Conservation (phyloP, 1,284 basidiomycete genomes). For the Golubevia pallescens region DNA sequence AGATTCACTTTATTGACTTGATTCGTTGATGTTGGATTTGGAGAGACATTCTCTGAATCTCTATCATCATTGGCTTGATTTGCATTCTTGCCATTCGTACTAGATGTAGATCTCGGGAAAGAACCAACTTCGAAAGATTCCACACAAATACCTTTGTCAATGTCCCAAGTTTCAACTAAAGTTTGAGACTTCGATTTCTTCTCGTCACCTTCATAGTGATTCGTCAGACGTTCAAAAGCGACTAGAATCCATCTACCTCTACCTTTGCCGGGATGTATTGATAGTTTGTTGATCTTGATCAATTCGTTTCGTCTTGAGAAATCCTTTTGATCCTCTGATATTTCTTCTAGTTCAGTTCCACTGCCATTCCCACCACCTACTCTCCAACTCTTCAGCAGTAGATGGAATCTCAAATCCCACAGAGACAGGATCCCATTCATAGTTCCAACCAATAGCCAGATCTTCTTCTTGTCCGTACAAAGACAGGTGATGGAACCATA, state of each 20-base stretch:
- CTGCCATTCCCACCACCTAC: constrained; percentile 68
- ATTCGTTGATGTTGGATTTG: constrained; percentile 14
- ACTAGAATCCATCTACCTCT: constrained; percentile 85
- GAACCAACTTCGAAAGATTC: constrained; percentile 66
- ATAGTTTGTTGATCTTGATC: constrained; percentile 74
- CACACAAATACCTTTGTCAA: constrained; percentile 72
- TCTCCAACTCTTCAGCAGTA: constrained; percentile 86
- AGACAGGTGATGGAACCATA: constrained; percentile 83
- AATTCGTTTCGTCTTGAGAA: constrained; percentile 1
- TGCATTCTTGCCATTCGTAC: neutral
- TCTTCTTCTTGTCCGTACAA: constrained; percentile 79
- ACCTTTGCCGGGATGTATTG: constrained; percentile 79
- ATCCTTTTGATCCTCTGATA: neutral
- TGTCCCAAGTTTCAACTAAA: no score
- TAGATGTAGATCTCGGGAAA: neutral
- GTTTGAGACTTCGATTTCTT: no score
- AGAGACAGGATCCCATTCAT: constrained; percentile 80
- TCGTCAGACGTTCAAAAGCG: constrained; percentile 76
- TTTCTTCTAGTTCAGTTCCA: constrained; percentile 62
- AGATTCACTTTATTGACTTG: constrained; percentile 9
- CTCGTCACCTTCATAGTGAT: no score
- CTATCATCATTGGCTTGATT: neutral
- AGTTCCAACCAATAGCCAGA: constrained; percentile 88
- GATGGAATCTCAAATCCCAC: constrained; percentile 92
- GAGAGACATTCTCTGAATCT: neutral